Evolutionary conservation across 208 protist species (phyloP).

Genomic region (Leishmania major): DNA sequence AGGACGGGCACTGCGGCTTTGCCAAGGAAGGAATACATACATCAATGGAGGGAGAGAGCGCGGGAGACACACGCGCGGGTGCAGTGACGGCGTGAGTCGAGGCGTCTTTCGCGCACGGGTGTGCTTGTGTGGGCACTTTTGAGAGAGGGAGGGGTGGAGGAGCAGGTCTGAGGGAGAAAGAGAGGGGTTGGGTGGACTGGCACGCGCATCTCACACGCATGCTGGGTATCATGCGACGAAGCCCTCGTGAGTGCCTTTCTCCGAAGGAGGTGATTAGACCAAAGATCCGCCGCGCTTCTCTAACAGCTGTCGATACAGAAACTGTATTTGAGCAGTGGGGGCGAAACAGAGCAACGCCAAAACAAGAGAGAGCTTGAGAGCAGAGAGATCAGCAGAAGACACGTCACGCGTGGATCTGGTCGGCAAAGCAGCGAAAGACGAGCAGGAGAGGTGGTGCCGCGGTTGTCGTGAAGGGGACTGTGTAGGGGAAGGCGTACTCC

Average conservation of each 20-base stretch:
- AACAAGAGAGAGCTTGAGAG: not conserved
- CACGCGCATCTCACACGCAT: not conserved
- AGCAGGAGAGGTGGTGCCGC: constrained; percentile 7
- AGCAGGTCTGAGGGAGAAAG: not conserved
- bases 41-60: not conserved
- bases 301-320: not conserved
- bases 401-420: constrained; percentile 4
- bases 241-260: not conserved
- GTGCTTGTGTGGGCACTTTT: not conserved
- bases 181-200: not conserved
- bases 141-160: not conserved
- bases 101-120: not conserved
- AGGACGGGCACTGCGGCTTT: not conserved
- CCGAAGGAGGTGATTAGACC: not conserved
- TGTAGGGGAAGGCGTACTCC: constrained; percentile 11
- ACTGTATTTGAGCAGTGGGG: not conserved
- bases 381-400: not conserved
- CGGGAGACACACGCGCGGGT: too few species aligned
- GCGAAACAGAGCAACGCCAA: not conserved
- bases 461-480: not conserved
- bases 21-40: not conserved
- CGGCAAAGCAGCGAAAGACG: constrained; percentile 5
- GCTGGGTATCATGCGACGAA: not conserved
- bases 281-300: not conserved
- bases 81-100: not conserved